Evolutionary conservation across 2,329 filamentous ascomycete species (phyloP), one percentile per base, ranked within the genome.

Genomic region (Sporothrix globosa): DNA sequence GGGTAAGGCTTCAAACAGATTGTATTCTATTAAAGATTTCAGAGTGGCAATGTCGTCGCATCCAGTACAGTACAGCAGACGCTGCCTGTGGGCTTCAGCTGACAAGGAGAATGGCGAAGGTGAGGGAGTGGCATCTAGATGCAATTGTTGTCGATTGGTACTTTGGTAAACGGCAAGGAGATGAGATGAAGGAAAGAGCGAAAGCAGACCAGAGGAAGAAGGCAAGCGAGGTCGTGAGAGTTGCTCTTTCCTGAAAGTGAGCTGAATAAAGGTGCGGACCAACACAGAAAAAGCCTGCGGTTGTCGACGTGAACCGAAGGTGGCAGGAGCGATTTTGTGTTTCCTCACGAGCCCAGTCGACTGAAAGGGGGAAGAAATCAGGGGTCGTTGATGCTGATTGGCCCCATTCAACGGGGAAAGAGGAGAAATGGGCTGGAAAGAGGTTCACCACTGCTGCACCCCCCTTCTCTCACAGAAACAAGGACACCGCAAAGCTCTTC

Each of bases 341-440:
- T 46, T 44, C 30, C 44, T 61, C n/a, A n/a, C n/a, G n/a, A 61
- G 58, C 5, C 21, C 24, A 13, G 41, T 19, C 21, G 60, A 34
- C 65, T 71, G 46, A 54, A 72, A 70, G 44, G 48, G 71, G 67
- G 24, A 52, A 41, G 67, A 69, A 27, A 61, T 71, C 69, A 71
- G 71, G 71, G 71, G 67, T 44, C n/a, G 13, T 3, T 21, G 6
- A 5, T 19, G 34, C 19, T 69, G 63, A 73, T 73, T 73, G 72
- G n/a, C 39, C 46, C 67, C 61, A 61, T 41, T 34, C 39, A 46
- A 39, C 14, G 39, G 17, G 14, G 7, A 30, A 34, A 21, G 46
- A 41, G 52, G n/a, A 56, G 34, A 56, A 17, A 68, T 21, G n/a
- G n/a, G 24, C 9, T 39, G 46, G 27, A 56, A 52, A 60, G 34